Conservation (phyloP, 257 asterid genomes). For the Solanum virginianum region DNA sequence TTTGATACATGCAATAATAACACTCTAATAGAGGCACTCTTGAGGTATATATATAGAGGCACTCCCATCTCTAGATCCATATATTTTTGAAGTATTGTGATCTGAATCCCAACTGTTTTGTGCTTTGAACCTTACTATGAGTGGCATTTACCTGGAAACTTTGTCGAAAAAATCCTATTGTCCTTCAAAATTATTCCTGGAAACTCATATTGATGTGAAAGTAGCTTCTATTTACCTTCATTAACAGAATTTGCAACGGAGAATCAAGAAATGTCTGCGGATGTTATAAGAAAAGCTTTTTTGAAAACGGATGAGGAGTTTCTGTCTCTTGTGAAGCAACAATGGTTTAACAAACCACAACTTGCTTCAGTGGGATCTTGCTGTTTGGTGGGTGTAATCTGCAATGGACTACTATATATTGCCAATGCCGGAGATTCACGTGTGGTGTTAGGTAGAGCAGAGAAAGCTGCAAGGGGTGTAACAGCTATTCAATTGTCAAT, state of each 20-base stretch:
- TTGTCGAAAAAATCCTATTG: not conserved
- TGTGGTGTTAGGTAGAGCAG: conserved; percentile 65
- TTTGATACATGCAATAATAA: not conserved
- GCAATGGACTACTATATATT: conserved; percentile 56
- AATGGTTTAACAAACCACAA: conserved; percentile 69
- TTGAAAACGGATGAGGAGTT: conserved; percentile 85
- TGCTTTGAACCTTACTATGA: not conserved
- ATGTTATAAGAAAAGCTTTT: conserved; percentile 66
- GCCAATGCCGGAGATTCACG: conserved; percentile 98
- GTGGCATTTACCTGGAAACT: not conserved
- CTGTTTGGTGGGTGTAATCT: conserved; percentile 80
- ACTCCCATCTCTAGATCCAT: not conserved
- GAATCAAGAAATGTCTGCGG: conserved; percentile 52
- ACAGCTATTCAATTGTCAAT: conserved; percentile 58
- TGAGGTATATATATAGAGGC: not conserved
- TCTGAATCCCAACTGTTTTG: not conserved
- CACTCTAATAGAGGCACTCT: not conserved
- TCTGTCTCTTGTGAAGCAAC: conserved; percentile 53
- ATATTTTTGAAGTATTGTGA: not conserved
- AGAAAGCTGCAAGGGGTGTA: conserved; percentile 38
- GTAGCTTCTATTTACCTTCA: not conserved
- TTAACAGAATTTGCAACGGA: conserved; percentile 52
- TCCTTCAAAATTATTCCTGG: not conserved
- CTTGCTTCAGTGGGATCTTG: conserved; percentile 90
- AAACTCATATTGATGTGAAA: not conserved